Conservation (phyloP, 2,329 filamentous ascomycete genomes). For the Claviceps lovelessii region DNA sequence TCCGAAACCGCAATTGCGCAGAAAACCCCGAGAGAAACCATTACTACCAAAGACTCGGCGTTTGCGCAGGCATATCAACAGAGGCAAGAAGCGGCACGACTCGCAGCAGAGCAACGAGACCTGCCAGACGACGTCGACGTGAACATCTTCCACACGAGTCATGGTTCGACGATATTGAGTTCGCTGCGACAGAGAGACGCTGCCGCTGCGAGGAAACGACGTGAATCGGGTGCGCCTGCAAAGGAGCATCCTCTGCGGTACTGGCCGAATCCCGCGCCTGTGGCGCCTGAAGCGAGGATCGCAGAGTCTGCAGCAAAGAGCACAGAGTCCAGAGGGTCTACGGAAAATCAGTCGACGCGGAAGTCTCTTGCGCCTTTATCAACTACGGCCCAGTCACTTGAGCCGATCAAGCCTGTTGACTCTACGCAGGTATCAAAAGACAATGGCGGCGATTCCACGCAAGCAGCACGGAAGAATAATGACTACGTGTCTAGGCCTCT, state of each 20-base stretch:
- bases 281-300: conserved; percentile 3
- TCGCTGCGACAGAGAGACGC: conserved; percentile 17
- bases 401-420: not conserved
- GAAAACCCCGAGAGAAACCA: not conserved
- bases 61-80: conserved; percentile 5
- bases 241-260: conserved; percentile 25
- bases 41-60: not conserved
- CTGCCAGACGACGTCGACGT: conserved; percentile 28
- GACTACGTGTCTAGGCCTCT: not conserved
- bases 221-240: conserved; percentile 9
- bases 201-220: conserved; percentile 1
- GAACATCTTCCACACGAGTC: conserved; percentile 33
- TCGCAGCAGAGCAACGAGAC: conserved; percentile 16
- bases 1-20: not conserved
- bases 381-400: not conserved
- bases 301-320: not conserved
- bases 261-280: conserved; percentile 17
- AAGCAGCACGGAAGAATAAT: not conserved
- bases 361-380: not conserved
- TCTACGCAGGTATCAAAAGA: not conserved
- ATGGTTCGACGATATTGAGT: conserved; percentile 30
- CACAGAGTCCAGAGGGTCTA: not conserved
- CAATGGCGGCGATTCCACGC: not conserved
- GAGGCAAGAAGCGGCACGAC: conserved; percentile 2
- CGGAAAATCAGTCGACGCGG: not conserved